Evolutionary conservation across 75 land plant genomes (phyloP).

Genomic region (Gnetum montanum): DNA sequence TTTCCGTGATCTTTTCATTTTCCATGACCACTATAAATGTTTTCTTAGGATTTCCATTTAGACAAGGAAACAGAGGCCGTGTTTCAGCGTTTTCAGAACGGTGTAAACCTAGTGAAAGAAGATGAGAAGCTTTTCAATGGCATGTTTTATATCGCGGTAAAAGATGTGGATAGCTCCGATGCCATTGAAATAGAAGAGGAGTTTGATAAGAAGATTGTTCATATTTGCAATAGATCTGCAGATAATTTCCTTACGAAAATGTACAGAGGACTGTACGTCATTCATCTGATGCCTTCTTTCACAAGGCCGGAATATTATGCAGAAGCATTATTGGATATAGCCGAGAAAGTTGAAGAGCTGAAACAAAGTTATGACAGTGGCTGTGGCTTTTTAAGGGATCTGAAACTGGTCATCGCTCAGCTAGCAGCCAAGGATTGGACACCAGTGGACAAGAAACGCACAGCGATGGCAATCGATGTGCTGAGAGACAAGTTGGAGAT

Average conservation of each 20-base stretch:
- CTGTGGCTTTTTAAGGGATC: conserved; percentile 12
- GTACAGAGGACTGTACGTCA: conserved; percentile 19
- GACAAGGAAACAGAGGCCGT: conserved; percentile 28
- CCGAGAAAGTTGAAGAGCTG: conserved; percentile 11
- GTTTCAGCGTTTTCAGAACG: conserved; percentile 25
- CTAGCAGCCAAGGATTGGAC: conserved; percentile 33
- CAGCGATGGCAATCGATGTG: conserved; percentile 10
- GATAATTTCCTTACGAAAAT: conserved; percentile 24
- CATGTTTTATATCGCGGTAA: conserved; percentile 22
- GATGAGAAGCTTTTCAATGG: conserved; percentile 25
- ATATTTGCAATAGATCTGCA: conserved; percentile 16
- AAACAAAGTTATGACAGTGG: conserved; percentile 9
- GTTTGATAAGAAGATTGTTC: conserved; percentile 15
- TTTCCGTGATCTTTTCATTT: too few species aligned
- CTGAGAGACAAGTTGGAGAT: conserved; percentile 10
- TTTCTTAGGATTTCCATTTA: conserved; percentile 21
- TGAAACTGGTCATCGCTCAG: conserved; percentile 31
- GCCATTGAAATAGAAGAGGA: conserved; percentile 19
- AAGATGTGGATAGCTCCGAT: conserved; percentile 26
- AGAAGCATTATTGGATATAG: conserved; percentile 9
- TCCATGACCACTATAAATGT: too few species aligned
- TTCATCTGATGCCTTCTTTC: conserved; percentile 24
- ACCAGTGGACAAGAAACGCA: conserved; percentile 18
- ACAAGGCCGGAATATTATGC: conserved; percentile 14
- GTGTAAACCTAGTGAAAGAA: conserved; percentile 16